Conservation (phyloP, 306 rosid species). For the Spatholobus suberectus region DNA sequence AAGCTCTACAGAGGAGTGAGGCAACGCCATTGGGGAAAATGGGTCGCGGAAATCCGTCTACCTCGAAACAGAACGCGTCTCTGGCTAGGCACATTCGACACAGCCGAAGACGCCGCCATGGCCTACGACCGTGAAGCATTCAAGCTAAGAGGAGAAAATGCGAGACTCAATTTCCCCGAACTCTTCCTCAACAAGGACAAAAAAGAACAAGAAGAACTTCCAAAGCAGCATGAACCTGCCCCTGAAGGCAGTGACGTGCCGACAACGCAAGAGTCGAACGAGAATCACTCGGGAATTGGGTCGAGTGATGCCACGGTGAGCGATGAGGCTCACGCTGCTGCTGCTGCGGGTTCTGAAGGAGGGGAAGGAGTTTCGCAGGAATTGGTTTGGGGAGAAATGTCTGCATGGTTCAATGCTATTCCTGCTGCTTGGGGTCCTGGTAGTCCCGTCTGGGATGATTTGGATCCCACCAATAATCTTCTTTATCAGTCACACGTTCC, state of each 20-base stretch:
- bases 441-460: conserved; percentile 96
- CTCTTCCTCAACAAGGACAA: conserved; percentile 65
- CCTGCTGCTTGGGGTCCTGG: conserved; percentile 96
- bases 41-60: conserved; percentile 98
- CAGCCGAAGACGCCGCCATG: conserved; percentile 96
- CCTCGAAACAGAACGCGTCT: conserved; percentile 91
- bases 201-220: neutral
- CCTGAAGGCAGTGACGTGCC: neutral
- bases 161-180: conserved; percentile 92
- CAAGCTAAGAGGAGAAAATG: conserved; percentile 93
- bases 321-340: conserved; percentile 45
- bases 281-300: conserved; percentile 64
- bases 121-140: conserved; percentile 97
- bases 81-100: conserved; percentile 98
- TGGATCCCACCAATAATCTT: conserved; percentile 67
- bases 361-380: conserved; percentile 65
- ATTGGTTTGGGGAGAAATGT: conserved; percentile 88
- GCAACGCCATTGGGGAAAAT: conserved; percentile 99
- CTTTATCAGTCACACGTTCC: conserved; percentile 60
- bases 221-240: conserved; percentile 37
- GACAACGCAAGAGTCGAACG: conserved; percentile 45
- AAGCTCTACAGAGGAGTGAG: conserved; percentile 96
- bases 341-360: conserved; percentile 8
- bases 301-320: conserved; percentile 50
- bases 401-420: conserved; percentile 85